Percentiles rank a stretch among this genome's conserved stretches.
Evolutionary conservation across 2,329 filamentous ascomycete species (phyloP).

Genomic region (Drechslerella coelobrocha): DNA sequence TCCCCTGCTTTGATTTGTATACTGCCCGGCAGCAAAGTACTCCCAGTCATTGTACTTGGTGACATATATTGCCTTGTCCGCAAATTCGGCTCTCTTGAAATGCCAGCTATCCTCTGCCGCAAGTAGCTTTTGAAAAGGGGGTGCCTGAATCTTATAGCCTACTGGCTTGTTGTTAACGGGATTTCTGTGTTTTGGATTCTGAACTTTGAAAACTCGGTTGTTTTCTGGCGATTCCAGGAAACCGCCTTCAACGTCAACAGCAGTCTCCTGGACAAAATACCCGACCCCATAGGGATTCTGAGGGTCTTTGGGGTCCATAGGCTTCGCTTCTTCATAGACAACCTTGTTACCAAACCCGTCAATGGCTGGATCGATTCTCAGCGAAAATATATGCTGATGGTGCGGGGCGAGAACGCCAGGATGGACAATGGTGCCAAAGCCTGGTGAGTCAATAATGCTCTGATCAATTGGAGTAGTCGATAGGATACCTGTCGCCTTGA

Average conservation of each 20-base stretch:
- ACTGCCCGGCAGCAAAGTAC: conserved; percentile 65
- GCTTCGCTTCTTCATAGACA: conserved; percentile 67
- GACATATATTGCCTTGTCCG: conserved; percentile 65
- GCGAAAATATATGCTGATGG: conserved; percentile 79
- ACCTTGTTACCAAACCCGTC: conserved; percentile 66
- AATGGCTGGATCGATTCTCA: conserved; percentile 69
- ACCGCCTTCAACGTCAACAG: conserved; percentile 57
- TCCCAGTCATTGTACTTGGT: conserved; percentile 65
- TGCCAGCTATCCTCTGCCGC: conserved; percentile 62
- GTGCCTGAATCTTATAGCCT: conserved; percentile 65
- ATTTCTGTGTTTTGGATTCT: conserved; percentile 64
- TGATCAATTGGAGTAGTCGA: conserved; percentile 73
- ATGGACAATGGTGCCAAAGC: conserved; percentile 69
- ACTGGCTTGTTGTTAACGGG: conserved; percentile 65
- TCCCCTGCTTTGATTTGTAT: conserved; percentile 66
- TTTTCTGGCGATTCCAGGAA: conserved; percentile 61
- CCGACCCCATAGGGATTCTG: conserved; percentile 65
- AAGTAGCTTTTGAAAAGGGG: conserved; percentile 67
- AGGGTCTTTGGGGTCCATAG: conserved; percentile 65
- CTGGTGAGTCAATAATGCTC: conserved; percentile 67
- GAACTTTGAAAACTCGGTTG: conserved; percentile 67
- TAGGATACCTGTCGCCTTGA: conserved; percentile 72
- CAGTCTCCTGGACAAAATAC: conserved; percentile 52
- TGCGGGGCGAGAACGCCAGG: conserved; percentile 72
- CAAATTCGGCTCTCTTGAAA: conserved; percentile 64